These are phyloP conservation scores for Vigna hirtella DNA, from an alignment of 306 rosid species.

Conservation along the genomic window DNA sequence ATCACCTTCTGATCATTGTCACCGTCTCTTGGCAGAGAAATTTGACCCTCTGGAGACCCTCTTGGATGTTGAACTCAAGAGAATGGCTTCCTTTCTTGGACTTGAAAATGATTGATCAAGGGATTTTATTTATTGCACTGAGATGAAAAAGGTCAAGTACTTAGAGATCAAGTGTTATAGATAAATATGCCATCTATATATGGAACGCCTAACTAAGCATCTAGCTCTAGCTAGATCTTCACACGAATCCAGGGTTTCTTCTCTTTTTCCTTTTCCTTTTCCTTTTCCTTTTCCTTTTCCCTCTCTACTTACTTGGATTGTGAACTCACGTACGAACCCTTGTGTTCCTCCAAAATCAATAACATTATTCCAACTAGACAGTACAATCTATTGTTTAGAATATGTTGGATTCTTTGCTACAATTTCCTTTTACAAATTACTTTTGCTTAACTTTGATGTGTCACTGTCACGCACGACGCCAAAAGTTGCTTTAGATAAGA, in stretches of 20 bases:
- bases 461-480: background rate
- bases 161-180: background rate
- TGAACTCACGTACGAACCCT: constrained; percentile 13
- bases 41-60: constrained; percentile 44
- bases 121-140: constrained; percentile 19
- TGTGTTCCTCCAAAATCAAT: constrained; percentile 24
- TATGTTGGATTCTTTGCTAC: background rate
- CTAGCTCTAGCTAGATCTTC: constrained; percentile 11
- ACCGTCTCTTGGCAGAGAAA: constrained; percentile 30
- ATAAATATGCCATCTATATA: constrained; percentile 2
- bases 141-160: constrained; percentile 17
- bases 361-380: background rate
- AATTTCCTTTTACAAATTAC: background rate
- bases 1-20: constrained; percentile 39
- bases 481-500: background rate
- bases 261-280: background rate
- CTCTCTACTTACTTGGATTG: background rate
- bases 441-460: background rate
- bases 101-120: constrained; percentile 44
- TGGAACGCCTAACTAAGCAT: constrained; percentile 30
- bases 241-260: constrained; percentile 12
- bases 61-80: constrained; percentile 52
- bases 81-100: constrained; percentile 54
- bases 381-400: constrained; percentile 7
- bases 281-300: background rate